These are phyloP conservation scores for Aspergillus quadricinctus DNA, from an alignment of 2,329 filamentous ascomycete species.

Conservation along the genomic window DNA sequence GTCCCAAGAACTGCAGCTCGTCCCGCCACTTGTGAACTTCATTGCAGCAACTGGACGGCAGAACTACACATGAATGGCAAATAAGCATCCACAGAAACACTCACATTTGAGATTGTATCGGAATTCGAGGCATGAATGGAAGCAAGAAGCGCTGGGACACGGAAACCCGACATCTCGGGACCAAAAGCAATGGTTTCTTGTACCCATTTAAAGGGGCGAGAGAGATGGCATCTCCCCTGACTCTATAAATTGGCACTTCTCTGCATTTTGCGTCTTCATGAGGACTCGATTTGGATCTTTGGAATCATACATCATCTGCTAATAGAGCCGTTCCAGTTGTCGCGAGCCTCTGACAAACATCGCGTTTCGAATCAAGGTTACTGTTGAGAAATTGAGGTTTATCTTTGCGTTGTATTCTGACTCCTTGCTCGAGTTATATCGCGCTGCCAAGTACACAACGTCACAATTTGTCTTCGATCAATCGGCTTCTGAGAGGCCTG, in stretches of 20 bases:
- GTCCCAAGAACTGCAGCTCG: constrained; percentile 22
- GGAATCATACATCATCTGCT: neutral
- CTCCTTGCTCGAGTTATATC: neutral
- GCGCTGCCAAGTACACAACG: neutral
- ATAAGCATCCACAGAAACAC: constrained; percentile 1
- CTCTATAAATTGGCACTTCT: neutral
- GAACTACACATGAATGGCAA: constrained; percentile 8
- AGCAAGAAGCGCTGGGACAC: neutral
- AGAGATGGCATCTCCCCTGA: neutral
- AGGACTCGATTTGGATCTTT: neutral
- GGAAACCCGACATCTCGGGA: neutral
- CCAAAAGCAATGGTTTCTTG: neutral
- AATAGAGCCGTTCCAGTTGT: neutral
- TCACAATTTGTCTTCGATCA: neutral
- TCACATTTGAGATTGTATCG: neutral
- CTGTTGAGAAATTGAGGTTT: neutral
- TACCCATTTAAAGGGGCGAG: neutral
- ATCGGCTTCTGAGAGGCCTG: neutral
- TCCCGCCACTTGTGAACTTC: constrained; percentile 29
- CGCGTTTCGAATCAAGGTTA: neutral
- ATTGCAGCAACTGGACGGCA: constrained; percentile 17
- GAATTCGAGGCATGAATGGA: neutral
- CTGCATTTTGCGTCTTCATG: neutral
- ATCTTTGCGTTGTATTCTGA: neutral
- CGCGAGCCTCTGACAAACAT: neutral